Base-by-base conservation (phyloP, 768 basidiomycete species). In the Suillus subaureus region DNA sequence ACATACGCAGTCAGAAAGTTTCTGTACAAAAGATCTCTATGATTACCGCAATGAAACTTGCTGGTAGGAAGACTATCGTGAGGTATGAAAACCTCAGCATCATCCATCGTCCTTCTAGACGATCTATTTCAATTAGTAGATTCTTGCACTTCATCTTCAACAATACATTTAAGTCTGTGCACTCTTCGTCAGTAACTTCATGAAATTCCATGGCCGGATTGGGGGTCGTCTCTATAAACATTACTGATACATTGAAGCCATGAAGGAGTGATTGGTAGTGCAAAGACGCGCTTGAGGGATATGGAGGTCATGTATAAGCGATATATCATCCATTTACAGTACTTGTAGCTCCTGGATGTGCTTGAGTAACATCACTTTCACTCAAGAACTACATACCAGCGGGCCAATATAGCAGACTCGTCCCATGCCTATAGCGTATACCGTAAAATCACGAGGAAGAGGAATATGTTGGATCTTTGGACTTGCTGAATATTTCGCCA, bases 401-500 rank as follows among this genome's bases (percentile, higher is more conserved):
- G 65, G 77, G 58, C 80, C 80, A 21, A 85, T 80, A 67, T 85
- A 82, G 18, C 69, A 64, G 82, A 74, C 70, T 85, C 84, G 62
- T 85, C 85, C 83, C 85, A 85, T 4, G 8, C 83, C 80, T 85
- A 85, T 15, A 85, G 70, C 2, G 81, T 79, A 65, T 84, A 83
- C 85, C 84, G 85, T 40, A 85, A 69, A 21, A 82, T 71, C 43
- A 79, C 75, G 15, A 86, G 67, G 39, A 86, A 73, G 33, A 86
- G 74, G 64, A 85, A 84, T n/a, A n/a, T 1, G 83, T 85, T 4
- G 84, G 81, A 64, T 85, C 84, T 5, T 71, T 73, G 67, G 13
- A 64, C 56, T 61, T 56, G 28, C 56, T n/a, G 40, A 69, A 67
- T 67, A 69, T 67, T 55, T 26, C 40, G 37, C 69, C 69, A 69